Conservation (phyloP, 495 filamentous ascomycete genomes). For the Cudoniella acicularis region DNA sequence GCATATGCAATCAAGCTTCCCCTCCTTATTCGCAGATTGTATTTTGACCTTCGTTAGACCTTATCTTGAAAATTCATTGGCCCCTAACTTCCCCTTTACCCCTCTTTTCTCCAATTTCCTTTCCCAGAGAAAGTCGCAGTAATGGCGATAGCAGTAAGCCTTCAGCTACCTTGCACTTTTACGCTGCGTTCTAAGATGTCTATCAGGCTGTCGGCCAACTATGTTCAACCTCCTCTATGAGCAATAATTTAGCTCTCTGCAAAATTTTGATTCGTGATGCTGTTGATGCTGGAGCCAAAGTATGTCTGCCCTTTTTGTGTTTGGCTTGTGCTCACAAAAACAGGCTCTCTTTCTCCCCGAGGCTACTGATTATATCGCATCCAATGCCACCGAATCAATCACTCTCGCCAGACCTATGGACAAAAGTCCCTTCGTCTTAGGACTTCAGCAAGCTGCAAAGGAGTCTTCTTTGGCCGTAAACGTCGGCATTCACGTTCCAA, state of each 20-base stretch:
- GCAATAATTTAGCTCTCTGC: constrained; percentile 75
- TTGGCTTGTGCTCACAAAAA: background rate
- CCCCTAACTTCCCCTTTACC: too few species aligned
- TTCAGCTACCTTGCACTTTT: background rate
- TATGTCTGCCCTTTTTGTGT: constrained; percentile 29
- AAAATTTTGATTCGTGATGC: constrained; percentile 68
- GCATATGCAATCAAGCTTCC: too few species aligned
- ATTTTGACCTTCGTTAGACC: too few species aligned
- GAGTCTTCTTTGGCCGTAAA: constrained; percentile 64
- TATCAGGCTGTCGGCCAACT: constrained; percentile 79
- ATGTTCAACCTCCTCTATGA: constrained; percentile 76
- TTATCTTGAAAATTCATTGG: too few species aligned
- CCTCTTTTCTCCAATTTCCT: too few species aligned
- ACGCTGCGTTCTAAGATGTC: constrained; percentile 4
- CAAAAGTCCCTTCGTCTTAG: constrained; percentile 60
- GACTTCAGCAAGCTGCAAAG: constrained; percentile 64
- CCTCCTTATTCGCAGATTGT: too few species aligned
- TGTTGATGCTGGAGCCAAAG: constrained; percentile 71
- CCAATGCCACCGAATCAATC: constrained; percentile 60
- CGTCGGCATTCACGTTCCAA: constrained; percentile 83
- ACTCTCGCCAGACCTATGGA: constrained; percentile 58
- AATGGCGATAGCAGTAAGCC: constrained; percentile 22
- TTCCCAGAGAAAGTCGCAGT: background rate
- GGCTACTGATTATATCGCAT: constrained; percentile 83
- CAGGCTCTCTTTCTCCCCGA: constrained; percentile 90